These are phyloP conservation scores for Claviceps fusiformis DNA, from an alignment of 2,329 filamentous ascomycete species.

Conservation along the genomic window DNA sequence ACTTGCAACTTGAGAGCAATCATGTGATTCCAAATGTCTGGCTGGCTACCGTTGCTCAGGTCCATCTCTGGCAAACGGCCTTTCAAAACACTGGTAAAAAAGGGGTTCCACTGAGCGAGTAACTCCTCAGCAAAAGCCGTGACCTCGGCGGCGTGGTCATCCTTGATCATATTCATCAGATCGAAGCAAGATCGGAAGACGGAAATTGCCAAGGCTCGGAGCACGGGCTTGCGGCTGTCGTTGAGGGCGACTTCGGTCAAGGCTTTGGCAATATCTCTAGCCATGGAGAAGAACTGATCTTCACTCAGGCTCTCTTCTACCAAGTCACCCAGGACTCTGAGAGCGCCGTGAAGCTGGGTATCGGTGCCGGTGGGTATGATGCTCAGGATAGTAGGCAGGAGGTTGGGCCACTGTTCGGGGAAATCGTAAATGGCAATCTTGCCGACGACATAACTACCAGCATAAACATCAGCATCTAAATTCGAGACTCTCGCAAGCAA, in stretches of 20 bases:
- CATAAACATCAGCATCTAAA: neutral
- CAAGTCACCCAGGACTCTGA: conserved; percentile 77
- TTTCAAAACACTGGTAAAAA: conserved; percentile 72
- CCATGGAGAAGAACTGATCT: conserved; percentile 86
- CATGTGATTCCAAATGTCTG: conserved; percentile 63
- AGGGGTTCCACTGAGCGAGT: conserved; percentile 72
- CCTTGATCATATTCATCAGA: conserved; percentile 91
- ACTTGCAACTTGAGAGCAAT: conserved; percentile 85
- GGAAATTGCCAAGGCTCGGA: conserved; percentile 75
- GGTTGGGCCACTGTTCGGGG: conserved; percentile 84
- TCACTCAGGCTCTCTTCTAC: conserved; percentile 91
- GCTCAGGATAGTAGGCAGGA: conserved; percentile 67
- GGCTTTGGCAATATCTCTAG: conserved; percentile 69
- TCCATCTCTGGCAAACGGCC: conserved; percentile 54
- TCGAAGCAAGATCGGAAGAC: conserved; percentile 90
- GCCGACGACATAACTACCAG: conserved; percentile 55
- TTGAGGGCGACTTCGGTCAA: conserved; percentile 74
- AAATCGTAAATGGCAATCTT: conserved; percentile 92
- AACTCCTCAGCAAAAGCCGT: conserved; percentile 82
- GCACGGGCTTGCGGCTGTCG: conserved; percentile 55
- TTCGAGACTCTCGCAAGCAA: neutral
- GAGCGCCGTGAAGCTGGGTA: conserved; percentile 71
- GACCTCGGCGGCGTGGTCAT: conserved; percentile 76
- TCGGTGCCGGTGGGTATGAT: conserved; percentile 66
- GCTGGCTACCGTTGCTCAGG: conserved; percentile 30